Conservation (phyloP, 257 asterid genomes). For the Solanum okadae region DNA sequence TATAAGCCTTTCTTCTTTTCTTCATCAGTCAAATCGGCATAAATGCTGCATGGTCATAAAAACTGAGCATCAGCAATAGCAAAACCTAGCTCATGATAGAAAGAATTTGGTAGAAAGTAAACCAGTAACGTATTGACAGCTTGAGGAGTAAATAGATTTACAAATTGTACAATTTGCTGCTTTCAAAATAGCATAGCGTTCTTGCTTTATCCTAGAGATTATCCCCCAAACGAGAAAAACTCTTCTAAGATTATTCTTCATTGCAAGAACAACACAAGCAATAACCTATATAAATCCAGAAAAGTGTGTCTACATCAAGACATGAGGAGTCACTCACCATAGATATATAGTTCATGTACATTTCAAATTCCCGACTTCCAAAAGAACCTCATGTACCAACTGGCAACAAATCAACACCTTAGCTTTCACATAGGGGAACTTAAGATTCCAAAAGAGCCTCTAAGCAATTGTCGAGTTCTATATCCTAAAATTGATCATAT, state of each 20-base stretch:
- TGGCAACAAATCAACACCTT: background rate
- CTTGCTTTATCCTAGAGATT: background rate
- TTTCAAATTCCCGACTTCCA: background rate
- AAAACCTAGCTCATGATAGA: background rate
- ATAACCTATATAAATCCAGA: background rate
- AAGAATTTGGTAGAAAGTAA: background rate
- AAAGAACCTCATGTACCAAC: background rate
- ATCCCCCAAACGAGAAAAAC: background rate
- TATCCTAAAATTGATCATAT: background rate
- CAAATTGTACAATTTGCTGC: background rate
- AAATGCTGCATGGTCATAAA: conserved; percentile 47
- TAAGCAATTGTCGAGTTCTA: background rate
- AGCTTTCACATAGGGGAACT: background rate
- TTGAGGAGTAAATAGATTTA: background rate
- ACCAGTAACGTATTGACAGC: background rate
- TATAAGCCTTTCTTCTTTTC: conserved; percentile 59
- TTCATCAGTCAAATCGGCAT: conserved; percentile 60
- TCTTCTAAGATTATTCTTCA: background rate
- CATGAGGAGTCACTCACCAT: background rate
- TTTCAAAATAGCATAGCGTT: background rate
- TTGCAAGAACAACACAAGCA: background rate
- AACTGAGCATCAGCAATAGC: background rate
- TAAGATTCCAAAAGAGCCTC: background rate
- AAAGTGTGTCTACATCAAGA: background rate
- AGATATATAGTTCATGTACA: background rate